Conservation (phyloP, 2,329 filamentous ascomycete genomes). For the Sarocladium strictum region DNA sequence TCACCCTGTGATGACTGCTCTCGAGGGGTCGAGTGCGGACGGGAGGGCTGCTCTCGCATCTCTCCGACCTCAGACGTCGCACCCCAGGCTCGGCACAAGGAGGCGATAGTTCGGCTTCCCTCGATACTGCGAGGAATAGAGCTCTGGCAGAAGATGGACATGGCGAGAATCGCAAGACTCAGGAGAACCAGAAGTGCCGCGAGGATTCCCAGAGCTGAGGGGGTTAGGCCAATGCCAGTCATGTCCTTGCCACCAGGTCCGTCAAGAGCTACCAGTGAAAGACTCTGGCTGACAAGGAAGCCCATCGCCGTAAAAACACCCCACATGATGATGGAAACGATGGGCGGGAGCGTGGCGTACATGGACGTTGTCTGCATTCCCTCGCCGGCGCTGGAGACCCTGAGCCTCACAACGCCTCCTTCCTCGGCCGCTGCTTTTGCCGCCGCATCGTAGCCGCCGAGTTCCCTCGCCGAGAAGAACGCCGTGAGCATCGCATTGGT, state of each 20-base stretch:
- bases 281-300: slow-evolving; percentile 40
- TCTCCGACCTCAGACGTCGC: neutral
- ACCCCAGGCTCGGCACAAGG: neutral
- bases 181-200: slow-evolving; percentile 33
- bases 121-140: neutral
- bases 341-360: slow-evolving; percentile 43
- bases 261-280: slow-evolving; percentile 30
- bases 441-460: slow-evolving; percentile 34
- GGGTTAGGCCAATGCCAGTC: slow-evolving; percentile 34
- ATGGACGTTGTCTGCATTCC: slow-evolving; percentile 42
- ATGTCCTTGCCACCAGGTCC: slow-evolving; percentile 15
- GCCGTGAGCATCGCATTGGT: slow-evolving; percentile 40
- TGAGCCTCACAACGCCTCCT: slow-evolving; percentile 26
- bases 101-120: neutral
- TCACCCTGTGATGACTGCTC: neutral
- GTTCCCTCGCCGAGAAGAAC: slow-evolving; percentile 45
- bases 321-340: slow-evolving; percentile 38
- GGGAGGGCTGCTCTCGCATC: neutral
- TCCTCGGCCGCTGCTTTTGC: slow-evolving; percentile 2
- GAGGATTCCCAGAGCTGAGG: slow-evolving; percentile 34
- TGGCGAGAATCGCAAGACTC: slow-evolving; percentile 25
- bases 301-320: slow-evolving; percentile 36
- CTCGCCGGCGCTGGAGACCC: slow-evolving; percentile 37
- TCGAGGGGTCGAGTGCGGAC: neutral
- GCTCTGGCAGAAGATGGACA: slow-evolving; percentile 22